Evolutionary conservation across 129 eudicot genomes (phyloP).

Genomic region (Flaveria brownii): DNA sequence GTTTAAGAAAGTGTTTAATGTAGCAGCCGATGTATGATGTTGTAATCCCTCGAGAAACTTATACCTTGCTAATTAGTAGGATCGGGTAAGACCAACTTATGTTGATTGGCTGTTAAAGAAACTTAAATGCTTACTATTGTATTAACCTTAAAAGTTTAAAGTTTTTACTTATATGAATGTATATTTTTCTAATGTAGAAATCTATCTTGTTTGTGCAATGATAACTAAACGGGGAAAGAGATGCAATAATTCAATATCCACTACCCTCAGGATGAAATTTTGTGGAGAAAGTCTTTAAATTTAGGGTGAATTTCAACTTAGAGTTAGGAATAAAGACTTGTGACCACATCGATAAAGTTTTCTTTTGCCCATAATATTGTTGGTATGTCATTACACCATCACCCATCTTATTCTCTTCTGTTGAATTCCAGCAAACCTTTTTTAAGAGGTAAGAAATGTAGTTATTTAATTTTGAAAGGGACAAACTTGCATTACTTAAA

Average conservation of each 20-base stretch:
- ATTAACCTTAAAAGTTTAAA: no score
- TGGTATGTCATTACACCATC: background rate
- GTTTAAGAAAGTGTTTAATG: no score
- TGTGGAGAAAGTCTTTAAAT: background rate
- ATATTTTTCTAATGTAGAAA: no score
- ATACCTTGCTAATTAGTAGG: no score
- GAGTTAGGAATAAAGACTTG: background rate
- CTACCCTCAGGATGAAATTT: background rate
- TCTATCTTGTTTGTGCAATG: background rate
- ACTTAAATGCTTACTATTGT: no score
- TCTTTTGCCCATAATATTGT: background rate
- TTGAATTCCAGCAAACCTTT: background rate
- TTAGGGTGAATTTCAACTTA: background rate
- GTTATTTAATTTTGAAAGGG: background rate
- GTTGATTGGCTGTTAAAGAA: no score
- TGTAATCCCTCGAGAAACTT: no score
- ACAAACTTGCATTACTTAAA: background rate
- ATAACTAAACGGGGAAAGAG: background rate
- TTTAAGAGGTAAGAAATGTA: background rate
- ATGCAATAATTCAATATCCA: background rate
- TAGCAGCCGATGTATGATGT: no score
- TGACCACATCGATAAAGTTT: background rate
- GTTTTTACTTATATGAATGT: no score
- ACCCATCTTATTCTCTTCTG: background rate
- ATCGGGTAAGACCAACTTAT: no score